Evolutionary conservation across 176 grass and related monocot species (phyloP).

Genomic region (Guadua angustifolia): DNA sequence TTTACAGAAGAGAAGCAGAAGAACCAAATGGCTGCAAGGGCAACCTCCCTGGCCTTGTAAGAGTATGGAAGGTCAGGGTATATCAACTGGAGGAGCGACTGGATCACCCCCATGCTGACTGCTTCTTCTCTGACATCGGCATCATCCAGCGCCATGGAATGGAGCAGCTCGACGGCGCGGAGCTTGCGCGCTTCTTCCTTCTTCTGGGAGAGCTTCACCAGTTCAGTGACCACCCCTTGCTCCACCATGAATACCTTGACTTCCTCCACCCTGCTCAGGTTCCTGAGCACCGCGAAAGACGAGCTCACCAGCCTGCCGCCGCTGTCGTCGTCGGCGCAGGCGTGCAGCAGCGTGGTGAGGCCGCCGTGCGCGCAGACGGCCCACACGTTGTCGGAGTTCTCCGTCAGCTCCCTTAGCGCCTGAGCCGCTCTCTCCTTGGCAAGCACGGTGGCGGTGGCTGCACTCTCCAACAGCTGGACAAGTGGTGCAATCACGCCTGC

Average conservation of each 20-base stretch:
- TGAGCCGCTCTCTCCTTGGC: conserved; percentile 63
- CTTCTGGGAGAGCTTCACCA: conserved; percentile 67
- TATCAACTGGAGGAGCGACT: conserved; percentile 65
- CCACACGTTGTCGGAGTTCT: conserved; percentile 96
- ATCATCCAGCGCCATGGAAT: conserved; percentile 64
- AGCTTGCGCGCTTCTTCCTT: conserved; percentile 66
- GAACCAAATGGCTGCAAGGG: conserved; percentile 63
- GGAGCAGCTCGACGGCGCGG: conserved; percentile 60
- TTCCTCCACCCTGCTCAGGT: conserved; percentile 75
- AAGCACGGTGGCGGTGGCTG: conserved; percentile 34
- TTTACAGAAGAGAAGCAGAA: conserved; percentile 64
- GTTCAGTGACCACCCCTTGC: conserved; percentile 59
- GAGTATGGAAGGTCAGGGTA: conserved; percentile 69
- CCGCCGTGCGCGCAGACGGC: conserved; percentile 87
- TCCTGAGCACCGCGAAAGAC: conserved; percentile 69
- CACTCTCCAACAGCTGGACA: conserved; percentile 65
- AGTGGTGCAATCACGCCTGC: conserved; percentile 67
- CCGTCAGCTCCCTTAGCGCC: conserved; percentile 70
- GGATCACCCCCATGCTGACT: conserved; percentile 63
- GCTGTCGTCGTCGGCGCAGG: conserved; percentile 41
- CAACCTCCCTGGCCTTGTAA: conserved; percentile 78
- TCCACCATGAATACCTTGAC: conserved; percentile 86
- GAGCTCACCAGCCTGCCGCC: conserved; percentile 57
- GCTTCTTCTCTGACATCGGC: conserved; percentile 55
- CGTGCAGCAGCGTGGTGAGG: conserved; percentile 63